Base-by-base conservation (phyloP, 2,329 filamentous ascomycete genomes). In the Calonectria pseudoreteaudii region DNA sequence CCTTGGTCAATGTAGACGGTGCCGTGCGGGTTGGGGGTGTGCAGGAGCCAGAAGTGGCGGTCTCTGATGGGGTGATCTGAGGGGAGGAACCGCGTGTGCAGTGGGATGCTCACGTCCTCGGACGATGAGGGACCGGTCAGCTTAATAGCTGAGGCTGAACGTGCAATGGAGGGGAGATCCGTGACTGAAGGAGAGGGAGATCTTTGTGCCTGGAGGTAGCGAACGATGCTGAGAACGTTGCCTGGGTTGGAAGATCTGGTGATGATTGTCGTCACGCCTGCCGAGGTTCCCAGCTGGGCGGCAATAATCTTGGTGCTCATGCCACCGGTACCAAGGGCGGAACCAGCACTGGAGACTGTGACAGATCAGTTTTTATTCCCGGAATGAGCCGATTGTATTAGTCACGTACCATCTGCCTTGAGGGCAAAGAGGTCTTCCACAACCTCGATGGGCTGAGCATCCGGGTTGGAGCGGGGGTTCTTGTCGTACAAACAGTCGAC, bases 261-360 rank as follows among this genome's bases (percentile, higher is more conserved):
- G 81, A 99, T 98, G 81, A 99, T 91, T 4, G 97, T 98, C 1
- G 95, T 98, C 44, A 98, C 96, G 58, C 97, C 97, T 16, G 95
- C 97, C 44, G 96, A 97, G 9, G 96, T 98, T 41, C 96, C 97
- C 49, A 99, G 90, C 68, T 94, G 92, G 31, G 97, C 97, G 68
- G 97, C 97, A 31, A 97, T 93, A 79, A 99, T 98, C 87, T 99
- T 99, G 72, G 97, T 99, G 76, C 94, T 93, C 97, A 99, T 99
- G 56, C 97, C 97, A 26, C 97, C 97, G 2, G 97, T 99, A 28
- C 97, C 97, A 20, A 99, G 87, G 5, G 94, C 90, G 3, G 95
- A 98, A 5, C 97, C 97, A 28, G 95, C 94, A 36, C 94, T 95
- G 3, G 96, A 98, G 9, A 98, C 95, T 93, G 70, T 23, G 31